Conservation (phyloP, 2,329 filamentous ascomycete genomes). For the Pseudocercospora fijiensis region DNA sequence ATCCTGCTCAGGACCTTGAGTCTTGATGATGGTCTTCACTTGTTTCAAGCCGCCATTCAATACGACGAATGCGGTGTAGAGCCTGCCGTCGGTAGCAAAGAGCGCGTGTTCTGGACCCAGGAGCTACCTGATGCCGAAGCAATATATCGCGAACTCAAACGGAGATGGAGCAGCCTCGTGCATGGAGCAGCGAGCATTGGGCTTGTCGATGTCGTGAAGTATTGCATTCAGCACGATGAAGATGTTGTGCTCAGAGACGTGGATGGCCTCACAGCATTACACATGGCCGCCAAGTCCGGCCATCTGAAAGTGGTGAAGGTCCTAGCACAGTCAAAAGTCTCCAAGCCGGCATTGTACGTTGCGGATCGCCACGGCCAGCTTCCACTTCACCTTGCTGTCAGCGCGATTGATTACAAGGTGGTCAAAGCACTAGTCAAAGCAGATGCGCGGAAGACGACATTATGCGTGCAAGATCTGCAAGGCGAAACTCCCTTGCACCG, state of each 20-base stretch:
- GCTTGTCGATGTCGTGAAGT: constrained; percentile 6
- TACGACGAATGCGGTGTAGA: constrained; percentile 6
- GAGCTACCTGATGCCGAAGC: constrained; percentile 9
- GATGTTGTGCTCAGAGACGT: neutral
- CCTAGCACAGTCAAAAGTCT: neutral
- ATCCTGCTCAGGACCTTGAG: neutral
- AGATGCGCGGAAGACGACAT: neutral
- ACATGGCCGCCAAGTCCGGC: neutral
- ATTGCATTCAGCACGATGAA: constrained; percentile 10
- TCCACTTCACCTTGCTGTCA: constrained; percentile 3
- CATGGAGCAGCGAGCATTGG: neutral
- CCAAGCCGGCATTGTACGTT: neutral
- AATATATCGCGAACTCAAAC: constrained; percentile 7
- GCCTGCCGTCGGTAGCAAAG: neutral
- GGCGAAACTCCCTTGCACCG: constrained; percentile 1
- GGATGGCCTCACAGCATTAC: constrained; percentile 1
- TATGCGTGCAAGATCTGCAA: neutral
- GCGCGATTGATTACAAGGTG: neutral
- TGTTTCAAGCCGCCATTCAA: constrained; percentile 9
- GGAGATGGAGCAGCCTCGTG: constrained; percentile 2
- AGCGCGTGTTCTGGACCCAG: constrained; percentile 6
- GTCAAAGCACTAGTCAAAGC: neutral
- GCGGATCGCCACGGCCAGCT: constrained; percentile 2
- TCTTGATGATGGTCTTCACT: constrained; percentile 3
- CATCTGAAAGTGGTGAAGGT: constrained; percentile 2